Evolutionary conservation across 768 basidiomycete species (phyloP).

Genomic region (Agaricus subrufescens): DNA sequence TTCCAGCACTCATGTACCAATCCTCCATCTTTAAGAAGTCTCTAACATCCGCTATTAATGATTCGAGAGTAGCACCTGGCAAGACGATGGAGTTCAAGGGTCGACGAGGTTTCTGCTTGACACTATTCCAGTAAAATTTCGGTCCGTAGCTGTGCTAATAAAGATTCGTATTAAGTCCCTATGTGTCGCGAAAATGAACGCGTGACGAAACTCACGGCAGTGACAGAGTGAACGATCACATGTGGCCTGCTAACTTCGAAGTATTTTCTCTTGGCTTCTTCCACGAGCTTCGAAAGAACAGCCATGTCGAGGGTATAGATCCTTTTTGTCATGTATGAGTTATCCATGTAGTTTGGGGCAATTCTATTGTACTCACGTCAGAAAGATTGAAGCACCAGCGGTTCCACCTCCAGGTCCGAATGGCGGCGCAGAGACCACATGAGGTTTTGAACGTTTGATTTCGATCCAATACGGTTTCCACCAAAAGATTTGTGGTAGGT

Average conservation of each 20-base stretch:
- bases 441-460: conserved; percentile 22
- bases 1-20: conserved; percentile 57
- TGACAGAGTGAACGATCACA: conserved; percentile 29
- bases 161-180: too few species aligned
- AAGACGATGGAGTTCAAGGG: conserved; percentile 51
- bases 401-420: conserved; percentile 10
- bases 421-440: background rate
- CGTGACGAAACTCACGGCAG: conserved; percentile 18
- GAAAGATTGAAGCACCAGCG: conserved; percentile 18
- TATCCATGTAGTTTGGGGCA: background rate
- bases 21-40: conserved; percentile 50
- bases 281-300: conserved; percentile 28
- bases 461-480: conserved; percentile 39
- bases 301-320: conserved; percentile 36
- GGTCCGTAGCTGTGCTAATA: conserved; percentile 33
- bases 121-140: conserved; percentile 35
- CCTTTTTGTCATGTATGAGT: conserved; percentile 27
- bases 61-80: conserved; percentile 39
- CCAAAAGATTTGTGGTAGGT: conserved; percentile 32
- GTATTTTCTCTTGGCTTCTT: conserved; percentile 30
- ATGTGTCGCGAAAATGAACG: background rate
- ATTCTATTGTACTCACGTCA: conserved; percentile 26
- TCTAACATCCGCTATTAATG: conserved; percentile 42
- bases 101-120: conserved; percentile 45
- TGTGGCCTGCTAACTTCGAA: conserved; percentile 29